phyloP scores from a whole-genome alignment of 441 rosid species.

The Macaranga tanarius region DNA sequence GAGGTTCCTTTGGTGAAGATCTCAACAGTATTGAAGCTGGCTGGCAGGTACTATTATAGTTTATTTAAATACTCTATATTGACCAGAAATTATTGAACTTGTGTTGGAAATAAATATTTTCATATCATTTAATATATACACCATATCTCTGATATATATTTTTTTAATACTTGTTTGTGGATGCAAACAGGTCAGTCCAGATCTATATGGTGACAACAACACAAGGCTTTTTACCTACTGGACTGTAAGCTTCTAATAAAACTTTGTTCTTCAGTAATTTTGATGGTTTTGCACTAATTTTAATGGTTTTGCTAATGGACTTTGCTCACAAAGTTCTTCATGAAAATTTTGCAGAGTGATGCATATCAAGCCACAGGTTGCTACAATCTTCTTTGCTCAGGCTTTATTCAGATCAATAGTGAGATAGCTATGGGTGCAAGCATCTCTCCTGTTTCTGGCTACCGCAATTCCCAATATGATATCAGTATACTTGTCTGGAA shows the following conservation, averaged over 20 bases:
- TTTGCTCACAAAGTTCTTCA: constrained; percentile 3
- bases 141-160: neutral
- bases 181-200: constrained; percentile 83
- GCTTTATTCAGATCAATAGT: constrained; percentile 89
- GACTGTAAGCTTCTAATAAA: constrained; percentile 65
- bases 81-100: constrained; percentile 15
- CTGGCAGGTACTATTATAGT: constrained; percentile 71
- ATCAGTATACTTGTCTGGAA: constrained; percentile 94
- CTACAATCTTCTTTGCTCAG: constrained; percentile 94
- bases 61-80: neutral
- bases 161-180: constrained; percentile 20
- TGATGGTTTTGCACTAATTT: neutral
- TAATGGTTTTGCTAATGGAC: neutral
- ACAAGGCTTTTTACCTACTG: constrained; percentile 99
- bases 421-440: constrained; percentile 98
- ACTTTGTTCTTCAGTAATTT: neutral
- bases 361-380: constrained; percentile 99
- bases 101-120: no score
- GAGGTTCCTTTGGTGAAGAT: constrained; percentile 99
- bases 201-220: constrained; percentile 97
- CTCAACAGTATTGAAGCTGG: constrained; percentile 99
- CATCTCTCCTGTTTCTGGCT: constrained; percentile 93
- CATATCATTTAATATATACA: no score
- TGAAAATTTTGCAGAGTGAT: constrained; percentile 64
- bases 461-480: constrained; percentile 82